A percentile compares a stretch with the other conserved stretches of the same genome.
phyloP scores from a whole-genome alignment of 2,329 filamentous ascomycete species.

The Fusarium buharicum region DNA sequence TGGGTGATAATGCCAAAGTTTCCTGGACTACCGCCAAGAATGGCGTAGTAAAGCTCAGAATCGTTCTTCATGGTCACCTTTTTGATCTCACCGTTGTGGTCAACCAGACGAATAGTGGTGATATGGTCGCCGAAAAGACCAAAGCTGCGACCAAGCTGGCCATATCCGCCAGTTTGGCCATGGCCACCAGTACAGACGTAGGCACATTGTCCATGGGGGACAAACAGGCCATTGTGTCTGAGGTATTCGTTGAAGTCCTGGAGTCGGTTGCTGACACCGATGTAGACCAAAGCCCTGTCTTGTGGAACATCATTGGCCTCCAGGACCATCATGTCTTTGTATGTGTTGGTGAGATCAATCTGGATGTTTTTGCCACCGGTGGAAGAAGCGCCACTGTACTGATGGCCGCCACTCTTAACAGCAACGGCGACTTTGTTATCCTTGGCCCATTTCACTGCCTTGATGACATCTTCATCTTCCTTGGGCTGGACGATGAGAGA shows the following conservation, averaged over 20 bases:
- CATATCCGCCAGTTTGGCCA: constrained; percentile 60
- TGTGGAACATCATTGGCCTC: constrained; percentile 38
- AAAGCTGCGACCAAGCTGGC: constrained; percentile 59
- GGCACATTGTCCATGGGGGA: constrained; percentile 59
- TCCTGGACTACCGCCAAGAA: constrained; percentile 67
- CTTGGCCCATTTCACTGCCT: constrained; percentile 54
- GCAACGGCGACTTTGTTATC: constrained; percentile 55
- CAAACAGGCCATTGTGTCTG: constrained; percentile 54
- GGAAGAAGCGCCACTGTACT: constrained; percentile 62
- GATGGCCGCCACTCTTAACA: constrained; percentile 60
- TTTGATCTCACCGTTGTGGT: constrained; percentile 57
- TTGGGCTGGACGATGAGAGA: constrained; percentile 57
- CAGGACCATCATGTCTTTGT: constrained; percentile 46
- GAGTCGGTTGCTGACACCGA: constrained; percentile 56
- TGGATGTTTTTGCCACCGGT: constrained; percentile 58
- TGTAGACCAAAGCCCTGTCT: constrained; percentile 51
- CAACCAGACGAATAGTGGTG: constrained; percentile 59
- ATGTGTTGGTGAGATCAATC: constrained; percentile 55
- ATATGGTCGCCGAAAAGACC: constrained; percentile 66
- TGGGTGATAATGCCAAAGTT: constrained; percentile 67
- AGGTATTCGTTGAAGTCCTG: constrained; percentile 57
- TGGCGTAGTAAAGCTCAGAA: constrained; percentile 67
- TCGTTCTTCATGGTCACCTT: constrained; percentile 61
- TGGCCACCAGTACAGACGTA: constrained; percentile 60
- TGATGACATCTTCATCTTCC: constrained; percentile 55